Conservation (phyloP, 164 flowering plant genomes). For the Echeveria elegans region DNA sequence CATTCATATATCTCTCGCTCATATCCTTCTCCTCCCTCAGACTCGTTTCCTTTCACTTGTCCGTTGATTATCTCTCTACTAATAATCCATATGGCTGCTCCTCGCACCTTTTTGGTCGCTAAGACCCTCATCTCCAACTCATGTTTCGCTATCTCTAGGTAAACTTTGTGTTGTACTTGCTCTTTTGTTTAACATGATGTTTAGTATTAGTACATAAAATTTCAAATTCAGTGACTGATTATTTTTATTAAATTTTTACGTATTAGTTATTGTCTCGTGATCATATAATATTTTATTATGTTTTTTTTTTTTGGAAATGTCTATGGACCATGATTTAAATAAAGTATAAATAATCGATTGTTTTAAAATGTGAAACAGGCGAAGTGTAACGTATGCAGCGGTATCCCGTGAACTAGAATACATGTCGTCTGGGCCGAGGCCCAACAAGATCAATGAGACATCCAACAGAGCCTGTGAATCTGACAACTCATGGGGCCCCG, state of each 20-base stretch:
- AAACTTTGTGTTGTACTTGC: too few species aligned
- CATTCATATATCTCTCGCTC: background rate
- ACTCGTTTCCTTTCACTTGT: background rate
- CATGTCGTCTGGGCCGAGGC: background rate
- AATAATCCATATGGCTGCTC: background rate
- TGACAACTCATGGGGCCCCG: conserved; percentile 49
- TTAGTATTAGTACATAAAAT: too few species aligned
- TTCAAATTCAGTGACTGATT: too few species aligned
- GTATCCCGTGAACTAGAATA: background rate
- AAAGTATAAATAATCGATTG: too few species aligned
- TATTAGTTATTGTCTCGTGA: too few species aligned
- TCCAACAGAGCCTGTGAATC: background rate
- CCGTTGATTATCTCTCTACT: background rate
- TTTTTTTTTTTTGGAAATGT: too few species aligned
- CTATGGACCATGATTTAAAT: too few species aligned
- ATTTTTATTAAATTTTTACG: too few species aligned
- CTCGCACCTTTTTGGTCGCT: background rate
- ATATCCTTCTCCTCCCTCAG: too few species aligned
- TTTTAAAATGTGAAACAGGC: background rate
- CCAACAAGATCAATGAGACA: conserved; percentile 22
- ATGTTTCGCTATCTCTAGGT: background rate
- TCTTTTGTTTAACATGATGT: too few species aligned
- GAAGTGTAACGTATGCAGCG: conserved; percentile 1
- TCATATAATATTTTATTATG: too few species aligned
- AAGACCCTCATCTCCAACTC: background rate